Evolutionary conservation across 176 grass and related monocot genomes (phyloP).

Genomic region (Puya raimondii): DNA sequence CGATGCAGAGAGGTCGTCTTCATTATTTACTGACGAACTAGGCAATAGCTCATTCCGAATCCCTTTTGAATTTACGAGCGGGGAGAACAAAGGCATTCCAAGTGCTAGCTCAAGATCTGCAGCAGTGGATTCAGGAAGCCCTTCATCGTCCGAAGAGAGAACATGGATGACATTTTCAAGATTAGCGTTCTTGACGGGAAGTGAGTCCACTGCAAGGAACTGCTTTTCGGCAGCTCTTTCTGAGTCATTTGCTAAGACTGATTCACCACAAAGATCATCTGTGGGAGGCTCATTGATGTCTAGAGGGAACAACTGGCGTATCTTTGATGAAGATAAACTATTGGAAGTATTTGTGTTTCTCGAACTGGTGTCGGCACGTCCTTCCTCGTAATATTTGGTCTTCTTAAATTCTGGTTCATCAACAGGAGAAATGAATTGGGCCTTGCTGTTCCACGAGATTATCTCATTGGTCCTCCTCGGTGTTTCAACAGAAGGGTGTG

Average conservation of each 20-base stretch:
- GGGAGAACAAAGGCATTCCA: background rate
- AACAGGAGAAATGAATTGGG: slow-evolving; percentile 13
- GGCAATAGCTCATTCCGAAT: background rate
- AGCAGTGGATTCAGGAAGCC: slow-evolving; percentile 30
- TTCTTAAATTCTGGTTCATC: slow-evolving; percentile 10
- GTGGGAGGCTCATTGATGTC: background rate
- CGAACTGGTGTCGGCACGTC: background rate
- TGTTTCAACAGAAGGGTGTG: slow-evolving; percentile 7
- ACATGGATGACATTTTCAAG: slow-evolving; percentile 35
- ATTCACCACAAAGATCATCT: slow-evolving; percentile 21
- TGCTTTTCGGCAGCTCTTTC: slow-evolving; percentile 11
- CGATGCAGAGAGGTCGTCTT: background rate
- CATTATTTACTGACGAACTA: background rate
- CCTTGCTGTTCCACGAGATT: background rate
- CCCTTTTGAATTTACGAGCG: background rate
- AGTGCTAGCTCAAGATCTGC: slow-evolving; percentile 14
- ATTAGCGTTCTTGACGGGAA: slow-evolving; percentile 12
- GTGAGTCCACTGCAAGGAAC: background rate
- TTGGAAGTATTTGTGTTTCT: background rate
- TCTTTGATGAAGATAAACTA: background rate
- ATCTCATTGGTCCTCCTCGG: slow-evolving; percentile 4
- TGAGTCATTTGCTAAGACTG: background rate
- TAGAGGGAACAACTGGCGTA: background rate
- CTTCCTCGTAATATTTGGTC: background rate
- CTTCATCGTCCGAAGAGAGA: slow-evolving; percentile 57